Evolutionary conservation across 257 asterid genomes (phyloP).

Genomic region (Salvia rosmarinus): DNA sequence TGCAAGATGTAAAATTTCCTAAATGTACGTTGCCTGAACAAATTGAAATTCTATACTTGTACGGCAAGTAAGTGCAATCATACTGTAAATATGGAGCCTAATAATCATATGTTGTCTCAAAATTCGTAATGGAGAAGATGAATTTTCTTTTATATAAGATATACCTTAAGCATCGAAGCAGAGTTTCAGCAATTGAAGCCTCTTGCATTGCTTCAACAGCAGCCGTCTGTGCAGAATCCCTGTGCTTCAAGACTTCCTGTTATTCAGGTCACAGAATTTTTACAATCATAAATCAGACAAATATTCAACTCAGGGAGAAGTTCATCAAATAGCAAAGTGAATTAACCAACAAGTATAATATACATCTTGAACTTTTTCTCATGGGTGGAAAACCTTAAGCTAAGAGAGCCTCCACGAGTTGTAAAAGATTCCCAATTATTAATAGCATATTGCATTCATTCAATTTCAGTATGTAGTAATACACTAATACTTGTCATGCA

Average conservation of each 20-base stretch:
- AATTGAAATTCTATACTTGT: background rate
- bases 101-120: background rate
- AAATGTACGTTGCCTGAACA: conserved; percentile 15
- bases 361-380: conserved; percentile 16
- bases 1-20: conserved; percentile 7
- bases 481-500: background rate
- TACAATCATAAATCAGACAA: conserved; percentile 25
- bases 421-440: background rate
- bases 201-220: conserved; percentile 96
- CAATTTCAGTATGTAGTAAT: background rate
- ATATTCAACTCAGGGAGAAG: background rate
- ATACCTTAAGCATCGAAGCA: conserved; percentile 92
- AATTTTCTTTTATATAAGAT: conserved; percentile 1
- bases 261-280: conserved; percentile 34
- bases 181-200: conserved; percentile 83
- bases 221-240: conserved; percentile 90
- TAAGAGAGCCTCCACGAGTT: conserved; percentile 13
- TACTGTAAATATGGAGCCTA: background rate
- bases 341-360: conserved; percentile 19
- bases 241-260: conserved; percentile 84
- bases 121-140: background rate
- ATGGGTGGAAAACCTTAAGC: background rate
- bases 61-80: background rate
- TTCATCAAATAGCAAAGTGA: conserved; percentile 21
- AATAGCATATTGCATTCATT: conserved; percentile 3